Evolutionary conservation across 75 land plant species (phyloP), one percentile per base, ranked within the genome.

Genomic region (Ceratopteris richardii): DNA sequence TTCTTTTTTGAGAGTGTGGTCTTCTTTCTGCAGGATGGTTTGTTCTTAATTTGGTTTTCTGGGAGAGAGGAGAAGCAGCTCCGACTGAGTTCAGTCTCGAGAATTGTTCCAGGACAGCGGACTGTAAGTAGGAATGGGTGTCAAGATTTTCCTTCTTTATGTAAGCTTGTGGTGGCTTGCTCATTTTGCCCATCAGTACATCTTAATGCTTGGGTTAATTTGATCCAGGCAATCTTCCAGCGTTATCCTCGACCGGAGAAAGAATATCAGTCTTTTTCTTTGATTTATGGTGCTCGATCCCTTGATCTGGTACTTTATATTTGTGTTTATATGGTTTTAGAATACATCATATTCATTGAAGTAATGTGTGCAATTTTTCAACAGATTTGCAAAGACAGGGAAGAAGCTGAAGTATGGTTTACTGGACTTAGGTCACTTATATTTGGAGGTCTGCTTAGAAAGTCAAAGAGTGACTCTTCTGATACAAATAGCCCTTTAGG

Each of bases 181-280:
- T n/a, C n/a, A n/a, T n/a, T n/a, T n/a, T n/a, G n/a, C n/a, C n/a
- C n/a, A n/a, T n/a, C n/a, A n/a, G n/a, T n/a, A n/a, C n/a, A n/a
- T n/a, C n/a, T n/a, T n/a, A n/a, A n/a, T n/a, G n/a, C n/a, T n/a
- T n/a, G n/a, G n/a, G n/a, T n/a, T n/a, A n/a, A 26, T 0, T 20
- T 17, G 23, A 51, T 58, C 22, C 78, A 84, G 88, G 71, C 74
- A 29, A 81, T 72, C 29, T 84, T 84, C 68, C 84, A 80, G 46
- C 66, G 85, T 20, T 78, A 84, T 71, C 87, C 87, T 51, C 70
- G 85, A 23, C 87, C 87, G 21, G 87, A 84, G 58, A 84, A 84
- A 57, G 87, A 84, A 47, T 84, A 84, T 43, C 87, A 84, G 64
- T 84, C 87, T 37, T 84, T 71, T 54, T 84, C 88, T 41, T 80